A percentile compares a stretch with the other conserved stretches of the same genome.
phyloP scores from a whole-genome alignment of 345 rosid genomes.

The Isatis tinctoria region DNA sequence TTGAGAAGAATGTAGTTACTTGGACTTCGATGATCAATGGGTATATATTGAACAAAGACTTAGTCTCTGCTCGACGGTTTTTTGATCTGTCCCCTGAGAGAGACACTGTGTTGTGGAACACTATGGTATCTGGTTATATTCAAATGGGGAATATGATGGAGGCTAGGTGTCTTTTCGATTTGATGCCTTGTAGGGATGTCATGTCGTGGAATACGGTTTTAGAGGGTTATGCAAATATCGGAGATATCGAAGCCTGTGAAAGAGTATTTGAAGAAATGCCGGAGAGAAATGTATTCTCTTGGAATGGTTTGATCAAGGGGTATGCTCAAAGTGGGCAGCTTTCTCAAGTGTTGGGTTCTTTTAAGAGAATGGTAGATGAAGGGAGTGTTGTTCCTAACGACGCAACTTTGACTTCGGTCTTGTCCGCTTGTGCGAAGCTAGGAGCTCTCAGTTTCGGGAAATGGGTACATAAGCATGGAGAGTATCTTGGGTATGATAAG shows the following conservation, averaged over 20 bases:
- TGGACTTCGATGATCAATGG: slow-evolving; percentile 74
- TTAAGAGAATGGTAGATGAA: slow-evolving; percentile 59
- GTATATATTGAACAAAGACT: slow-evolving; percentile 47
- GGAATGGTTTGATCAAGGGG: slow-evolving; percentile 75
- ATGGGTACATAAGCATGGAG: slow-evolving; percentile 62
- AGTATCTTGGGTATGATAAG: slow-evolving; percentile 42
- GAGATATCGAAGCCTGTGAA: slow-evolving; percentile 51
- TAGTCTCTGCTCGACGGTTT: slow-evolving; percentile 50
- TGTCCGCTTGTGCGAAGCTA: slow-evolving; percentile 75
- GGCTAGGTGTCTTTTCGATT: slow-evolving; percentile 62
- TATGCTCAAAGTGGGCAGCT: slow-evolving; percentile 42
- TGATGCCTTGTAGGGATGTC: slow-evolving; percentile 59
- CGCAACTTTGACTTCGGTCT: slow-evolving; percentile 62
- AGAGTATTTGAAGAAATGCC: slow-evolving; percentile 66
- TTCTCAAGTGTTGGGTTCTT: slow-evolving; percentile 47
- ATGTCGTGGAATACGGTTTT: slow-evolving; percentile 89
- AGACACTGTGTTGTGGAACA: slow-evolving; percentile 76
- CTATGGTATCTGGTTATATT: slow-evolving; percentile 70
- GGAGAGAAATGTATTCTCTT: slow-evolving; percentile 66
- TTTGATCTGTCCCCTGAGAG: slow-evolving; percentile 73
- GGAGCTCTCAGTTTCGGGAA: slow-evolving; percentile 78
- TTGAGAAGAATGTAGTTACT: slow-evolving; percentile 63
- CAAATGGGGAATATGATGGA: slow-evolving; percentile 49
- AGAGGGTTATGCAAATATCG: slow-evolving; percentile 53
- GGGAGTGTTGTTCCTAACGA: slow-evolving; percentile 53